A percentile compares a stretch with the other conserved stretches of the same genome.
Evolutionary conservation across 305 asterid species (phyloP).

Genomic region (Fraxinus floribunda): DNA sequence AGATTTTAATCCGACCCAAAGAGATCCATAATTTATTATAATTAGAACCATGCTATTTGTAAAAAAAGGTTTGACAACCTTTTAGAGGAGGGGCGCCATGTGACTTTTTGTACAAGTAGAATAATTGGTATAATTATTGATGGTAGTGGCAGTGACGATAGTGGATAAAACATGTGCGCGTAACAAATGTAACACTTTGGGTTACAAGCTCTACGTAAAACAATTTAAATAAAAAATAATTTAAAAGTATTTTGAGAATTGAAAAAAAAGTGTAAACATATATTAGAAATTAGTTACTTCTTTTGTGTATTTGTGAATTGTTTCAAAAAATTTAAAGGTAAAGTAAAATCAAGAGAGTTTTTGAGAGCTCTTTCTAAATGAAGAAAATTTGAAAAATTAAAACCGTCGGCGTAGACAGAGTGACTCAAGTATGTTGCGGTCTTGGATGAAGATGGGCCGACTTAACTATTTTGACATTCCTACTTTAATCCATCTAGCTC

Average conservation of each 20-base stretch:
- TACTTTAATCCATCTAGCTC: background rate
- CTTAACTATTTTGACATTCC: too few species aligned
- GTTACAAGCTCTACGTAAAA: background rate
- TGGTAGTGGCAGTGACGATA: too few species aligned
- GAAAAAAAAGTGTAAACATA: background rate
- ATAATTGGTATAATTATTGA: background rate
- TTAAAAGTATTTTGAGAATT: background rate
- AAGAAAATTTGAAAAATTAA: too few species aligned
- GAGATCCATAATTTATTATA: background rate
- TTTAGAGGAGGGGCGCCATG: too few species aligned
- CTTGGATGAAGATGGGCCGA: too few species aligned
- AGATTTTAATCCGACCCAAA: too few species aligned
- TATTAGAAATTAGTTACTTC: background rate
- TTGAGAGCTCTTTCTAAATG: background rate
- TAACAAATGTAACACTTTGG: background rate
- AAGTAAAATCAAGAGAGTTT: background rate
- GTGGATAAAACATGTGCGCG: background rate
- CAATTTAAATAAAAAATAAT: background rate
- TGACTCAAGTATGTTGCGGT: background rate
- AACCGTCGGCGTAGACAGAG: background rate
- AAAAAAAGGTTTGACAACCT: too few species aligned
- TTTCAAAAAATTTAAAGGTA: background rate
- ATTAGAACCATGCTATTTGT: too few species aligned
- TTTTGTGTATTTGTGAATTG: background rate
- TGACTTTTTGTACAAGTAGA: too few species aligned